Conservation (phyloP, 345 rosid species). For the Pistacia vera region DNA sequence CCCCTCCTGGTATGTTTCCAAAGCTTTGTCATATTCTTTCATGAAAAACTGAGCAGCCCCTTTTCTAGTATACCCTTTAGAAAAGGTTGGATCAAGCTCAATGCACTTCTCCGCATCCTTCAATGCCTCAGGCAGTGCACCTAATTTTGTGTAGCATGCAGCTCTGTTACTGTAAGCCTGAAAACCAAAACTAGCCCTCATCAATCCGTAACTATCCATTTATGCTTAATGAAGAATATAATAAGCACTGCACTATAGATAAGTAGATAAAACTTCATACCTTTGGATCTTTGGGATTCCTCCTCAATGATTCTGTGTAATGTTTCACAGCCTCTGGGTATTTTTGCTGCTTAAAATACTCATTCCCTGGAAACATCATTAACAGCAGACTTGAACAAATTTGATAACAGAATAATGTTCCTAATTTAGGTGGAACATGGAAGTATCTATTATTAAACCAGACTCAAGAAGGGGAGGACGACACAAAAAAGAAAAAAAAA, state of each 20-base stretch:
- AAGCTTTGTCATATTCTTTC: constrained; percentile 95
- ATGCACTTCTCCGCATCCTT: constrained; percentile 98
- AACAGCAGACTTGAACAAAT: neutral
- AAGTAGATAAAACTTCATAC: constrained; percentile 36
- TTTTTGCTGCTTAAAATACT: constrained; percentile 86
- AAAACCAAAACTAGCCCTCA: constrained; percentile 1
- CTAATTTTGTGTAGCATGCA: constrained; percentile 93
- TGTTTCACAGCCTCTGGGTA: constrained; percentile 90
- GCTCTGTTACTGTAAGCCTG: constrained; percentile 97
- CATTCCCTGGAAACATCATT: constrained; percentile 61
- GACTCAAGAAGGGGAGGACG: neutral
- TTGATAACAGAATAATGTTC: neutral
- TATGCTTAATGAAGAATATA: neutral
- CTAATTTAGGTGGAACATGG: neutral
- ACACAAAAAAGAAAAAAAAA: too few relatives aligned
- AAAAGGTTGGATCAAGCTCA: constrained; percentile 92
- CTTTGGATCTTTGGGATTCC: constrained; percentile 81
- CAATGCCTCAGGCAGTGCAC: constrained; percentile 92
- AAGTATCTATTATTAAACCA: neutral
- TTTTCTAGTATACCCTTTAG: constrained; percentile 95
- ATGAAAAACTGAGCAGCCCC: constrained; percentile 94
- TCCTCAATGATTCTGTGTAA: constrained; percentile 85
- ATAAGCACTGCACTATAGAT: neutral
- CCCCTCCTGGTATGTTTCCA: constrained; percentile 91
- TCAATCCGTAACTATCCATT: neutral